These are phyloP conservation scores for Xylariaceae sp. DNA, from an alignment of 2,329 filamentous ascomycete species.

Conservation along the genomic window DNA sequence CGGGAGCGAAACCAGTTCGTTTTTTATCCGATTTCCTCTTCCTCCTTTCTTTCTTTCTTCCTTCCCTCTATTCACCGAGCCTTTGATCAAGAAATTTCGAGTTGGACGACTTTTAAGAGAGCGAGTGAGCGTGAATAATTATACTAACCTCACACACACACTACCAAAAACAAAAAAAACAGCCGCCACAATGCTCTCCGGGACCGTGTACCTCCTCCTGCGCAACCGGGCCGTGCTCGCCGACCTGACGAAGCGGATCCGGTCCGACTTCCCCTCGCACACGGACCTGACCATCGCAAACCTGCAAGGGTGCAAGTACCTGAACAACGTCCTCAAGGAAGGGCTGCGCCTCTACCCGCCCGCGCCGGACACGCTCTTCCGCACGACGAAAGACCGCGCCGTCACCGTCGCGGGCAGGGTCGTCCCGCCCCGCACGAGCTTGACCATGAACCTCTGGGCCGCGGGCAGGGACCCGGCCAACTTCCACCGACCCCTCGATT, in stretches of 20 bases:
- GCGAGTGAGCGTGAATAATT: too few relatives aligned
- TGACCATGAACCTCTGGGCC: conserved; percentile 9
- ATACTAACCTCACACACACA: neutral
- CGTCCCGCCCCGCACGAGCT: conserved; percentile 12
- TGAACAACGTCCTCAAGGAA: conserved; percentile 12
- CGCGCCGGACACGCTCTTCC: conserved; percentile 8
- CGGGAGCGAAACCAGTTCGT: conserved; percentile 38
- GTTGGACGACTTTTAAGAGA: too few relatives aligned
- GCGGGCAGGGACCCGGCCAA: conserved; percentile 6
- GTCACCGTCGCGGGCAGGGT: conserved; percentile 8
- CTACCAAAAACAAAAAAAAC: too few relatives aligned
- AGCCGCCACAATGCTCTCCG: conserved; percentile 35
- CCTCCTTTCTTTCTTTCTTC: neutral
- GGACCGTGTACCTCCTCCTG: conserved; percentile 26
- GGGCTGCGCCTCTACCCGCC: conserved; percentile 14
- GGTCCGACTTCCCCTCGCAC: conserved; percentile 17
- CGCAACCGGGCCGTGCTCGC: conserved; percentile 21
- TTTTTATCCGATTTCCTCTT: neutral
- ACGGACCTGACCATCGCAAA: conserved; percentile 18
- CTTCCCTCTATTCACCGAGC: neutral
- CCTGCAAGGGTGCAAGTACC: conserved; percentile 9
- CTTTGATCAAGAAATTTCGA: neutral
- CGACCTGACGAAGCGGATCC: conserved; percentile 21
- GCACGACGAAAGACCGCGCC: conserved; percentile 3
- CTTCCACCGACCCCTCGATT: conserved; percentile 12